Evolutionary conservation across 2,329 filamentous ascomycete genomes (phyloP).

Genomic region (Eutypa lata): DNA sequence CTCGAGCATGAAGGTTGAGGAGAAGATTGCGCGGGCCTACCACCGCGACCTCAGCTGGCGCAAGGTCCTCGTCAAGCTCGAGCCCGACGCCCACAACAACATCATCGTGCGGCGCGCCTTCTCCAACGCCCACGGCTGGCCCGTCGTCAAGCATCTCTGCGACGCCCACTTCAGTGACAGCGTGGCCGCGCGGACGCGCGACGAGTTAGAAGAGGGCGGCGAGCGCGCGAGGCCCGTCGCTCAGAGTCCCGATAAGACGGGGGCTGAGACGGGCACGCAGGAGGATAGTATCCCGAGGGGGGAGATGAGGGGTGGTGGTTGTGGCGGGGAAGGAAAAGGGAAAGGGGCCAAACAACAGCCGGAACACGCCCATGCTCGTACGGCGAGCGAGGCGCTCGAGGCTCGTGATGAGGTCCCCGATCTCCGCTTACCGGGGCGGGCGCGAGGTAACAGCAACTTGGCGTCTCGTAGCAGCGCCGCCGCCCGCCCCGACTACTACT

Average conservation of each 20-base stretch:
- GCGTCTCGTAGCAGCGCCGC: conserved; percentile 2
- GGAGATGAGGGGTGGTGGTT: no score
- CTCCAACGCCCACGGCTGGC: conserved; percentile 96
- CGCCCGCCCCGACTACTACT: conserved; percentile 22
- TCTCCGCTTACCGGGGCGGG: conserved; percentile 30
- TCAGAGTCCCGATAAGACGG: conserved; percentile 57
- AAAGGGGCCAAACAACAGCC: conserved; percentile 3
- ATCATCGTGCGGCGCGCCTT: conserved; percentile 97
- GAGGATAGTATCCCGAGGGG: conserved; percentile 14
- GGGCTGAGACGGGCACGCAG: conserved; percentile 57
- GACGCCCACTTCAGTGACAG: conserved; percentile 90
- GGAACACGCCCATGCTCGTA: conserved; percentile 15
- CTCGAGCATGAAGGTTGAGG: conserved; percentile 83
- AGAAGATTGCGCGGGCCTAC: conserved; percentile 96
- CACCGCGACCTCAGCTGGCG: conserved; percentile 91
- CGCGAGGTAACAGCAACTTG: not conserved
- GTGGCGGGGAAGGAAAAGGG: not conserved
- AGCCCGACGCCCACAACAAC: conserved; percentile 98
- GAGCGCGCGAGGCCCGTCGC: conserved; percentile 66
- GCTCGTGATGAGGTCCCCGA: conserved; percentile 46
- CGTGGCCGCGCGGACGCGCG: conserved; percentile 59
- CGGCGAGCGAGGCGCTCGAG: conserved; percentile 31
- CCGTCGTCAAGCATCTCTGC: conserved; percentile 89
- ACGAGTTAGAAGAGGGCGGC: conserved; percentile 61
- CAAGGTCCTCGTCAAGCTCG: conserved; percentile 91